A percentile compares a stretch with the other conserved stretches of the same genome.
Evolutionary conservation across 768 basidiomycete genomes (phyloP).

Genomic region (Leucosporidium scottii): DNA sequence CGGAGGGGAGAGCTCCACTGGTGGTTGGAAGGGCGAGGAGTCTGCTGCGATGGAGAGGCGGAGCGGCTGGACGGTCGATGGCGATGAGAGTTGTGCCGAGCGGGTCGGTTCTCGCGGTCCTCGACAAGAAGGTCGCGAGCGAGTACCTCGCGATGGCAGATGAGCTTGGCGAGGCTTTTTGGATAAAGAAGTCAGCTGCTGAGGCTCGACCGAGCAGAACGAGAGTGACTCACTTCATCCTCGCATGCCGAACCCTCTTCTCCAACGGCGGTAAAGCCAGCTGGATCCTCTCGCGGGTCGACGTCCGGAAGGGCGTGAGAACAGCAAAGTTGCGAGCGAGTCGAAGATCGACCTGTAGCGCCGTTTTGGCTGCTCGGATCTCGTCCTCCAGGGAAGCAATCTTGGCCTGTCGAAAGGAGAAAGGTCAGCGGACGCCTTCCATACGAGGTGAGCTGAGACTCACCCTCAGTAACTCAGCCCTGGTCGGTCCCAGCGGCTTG

Average conservation of each 20-base stretch:
- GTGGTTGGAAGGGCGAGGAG: background rate
- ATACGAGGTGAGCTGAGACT: constrained; percentile 7
- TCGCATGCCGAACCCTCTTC: constrained; percentile 51
- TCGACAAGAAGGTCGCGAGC: constrained; percentile 57
- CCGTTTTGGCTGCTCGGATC: constrained; percentile 52
- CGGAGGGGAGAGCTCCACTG: background rate
- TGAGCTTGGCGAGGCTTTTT: constrained; percentile 53
- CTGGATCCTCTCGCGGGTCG: constrained; percentile 70
- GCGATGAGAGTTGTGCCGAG: constrained; percentile 14
- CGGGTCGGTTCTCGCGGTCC: constrained; percentile 29
- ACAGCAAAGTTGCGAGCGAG: constrained; percentile 72
- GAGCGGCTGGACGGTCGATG: constrained; percentile 6
- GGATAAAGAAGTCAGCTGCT: background rate
- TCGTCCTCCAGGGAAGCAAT: constrained; percentile 59
- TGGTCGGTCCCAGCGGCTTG: constrained; percentile 6
- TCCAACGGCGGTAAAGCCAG: constrained; percentile 57
- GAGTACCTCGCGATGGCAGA: constrained; percentile 71
- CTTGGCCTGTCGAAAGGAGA: constrained; percentile 50
- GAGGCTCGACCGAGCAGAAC: too few species aligned
- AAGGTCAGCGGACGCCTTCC: background rate
- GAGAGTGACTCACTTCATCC: constrained; percentile 21
- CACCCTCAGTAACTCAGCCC: constrained; percentile 36
- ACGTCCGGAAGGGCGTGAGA: constrained; percentile 77
- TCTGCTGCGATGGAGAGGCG: background rate
- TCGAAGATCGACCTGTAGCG: constrained; percentile 63